A percentile compares a stretch with the other conserved stretches of the same genome.
phyloP scores from a whole-genome alignment of 2,329 filamentous ascomycete species.

The Stemphylium beticola region DNA sequence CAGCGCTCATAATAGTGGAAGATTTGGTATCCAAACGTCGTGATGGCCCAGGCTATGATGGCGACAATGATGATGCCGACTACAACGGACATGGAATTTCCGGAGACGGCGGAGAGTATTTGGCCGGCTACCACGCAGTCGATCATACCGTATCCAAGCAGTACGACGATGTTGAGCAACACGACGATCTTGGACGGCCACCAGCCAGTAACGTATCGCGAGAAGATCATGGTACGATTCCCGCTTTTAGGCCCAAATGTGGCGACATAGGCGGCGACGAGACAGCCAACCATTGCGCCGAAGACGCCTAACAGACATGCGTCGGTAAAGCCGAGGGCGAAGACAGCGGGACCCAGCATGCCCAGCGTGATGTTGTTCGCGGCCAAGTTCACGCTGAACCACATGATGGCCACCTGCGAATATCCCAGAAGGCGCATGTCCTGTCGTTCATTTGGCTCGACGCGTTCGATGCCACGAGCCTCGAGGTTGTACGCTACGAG shows the following conservation, averaged over 20 bases:
- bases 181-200: slow-evolving; percentile 69
- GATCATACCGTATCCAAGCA: slow-evolving; percentile 68
- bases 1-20: slow-evolving; percentile 74
- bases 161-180: slow-evolving; percentile 66
- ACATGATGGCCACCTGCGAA: slow-evolving; percentile 63
- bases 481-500: slow-evolving; percentile 62
- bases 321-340: slow-evolving; percentile 64
- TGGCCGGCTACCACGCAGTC: slow-evolving; percentile 71
- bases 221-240: slow-evolving; percentile 66
- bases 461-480: slow-evolving; percentile 65
- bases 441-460: slow-evolving; percentile 62
- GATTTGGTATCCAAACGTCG: slow-evolving; percentile 70
- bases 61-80: slow-evolving; percentile 72
- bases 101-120: slow-evolving; percentile 69
- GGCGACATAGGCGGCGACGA: slow-evolving; percentile 65
- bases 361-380: slow-evolving; percentile 70
- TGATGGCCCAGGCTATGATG: slow-evolving; percentile 67
- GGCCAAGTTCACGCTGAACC: slow-evolving; percentile 68
- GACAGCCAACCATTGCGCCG: slow-evolving; percentile 61
- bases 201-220: slow-evolving; percentile 67
- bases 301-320: slow-evolving; percentile 63
- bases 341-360: slow-evolving; percentile 66
- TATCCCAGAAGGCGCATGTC: slow-evolving; percentile 60
- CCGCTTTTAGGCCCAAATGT: slow-evolving; percentile 67
- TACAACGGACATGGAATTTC: slow-evolving; percentile 64